A percentile compares a stretch with the other conserved stretches of the same genome.
phyloP scores from a whole-genome alignment of 2,329 filamentous ascomycete species.

The Claviceps capensis region DNA sequence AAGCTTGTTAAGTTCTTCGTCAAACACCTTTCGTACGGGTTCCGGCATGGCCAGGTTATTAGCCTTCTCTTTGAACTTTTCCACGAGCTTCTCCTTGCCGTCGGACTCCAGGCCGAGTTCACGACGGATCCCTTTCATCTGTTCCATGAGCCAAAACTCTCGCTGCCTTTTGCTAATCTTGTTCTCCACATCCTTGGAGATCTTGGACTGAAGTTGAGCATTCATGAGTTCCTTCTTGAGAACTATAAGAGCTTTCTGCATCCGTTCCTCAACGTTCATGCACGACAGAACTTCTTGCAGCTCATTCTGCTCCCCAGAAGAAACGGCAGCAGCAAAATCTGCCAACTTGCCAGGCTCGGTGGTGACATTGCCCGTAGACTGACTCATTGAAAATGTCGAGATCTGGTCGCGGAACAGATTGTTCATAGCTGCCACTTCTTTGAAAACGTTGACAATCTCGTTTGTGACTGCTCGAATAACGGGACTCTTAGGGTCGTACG shows the following conservation, averaged over 20 bases:
- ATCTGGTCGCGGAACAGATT: slow-evolving; percentile 94
- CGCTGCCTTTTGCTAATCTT: slow-evolving; percentile 96
- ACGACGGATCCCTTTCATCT: slow-evolving; percentile 96
- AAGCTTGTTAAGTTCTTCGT: slow-evolving; percentile 95
- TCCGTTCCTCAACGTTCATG: slow-evolving; percentile 79
- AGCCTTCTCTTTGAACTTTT: slow-evolving; percentile 94
- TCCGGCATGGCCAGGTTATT: slow-evolving; percentile 93
- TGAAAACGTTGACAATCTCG: slow-evolving; percentile 98
- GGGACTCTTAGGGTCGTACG: slow-evolving; percentile 78
- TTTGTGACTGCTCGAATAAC: slow-evolving; percentile 86
- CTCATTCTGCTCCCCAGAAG: slow-evolving; percentile 83
- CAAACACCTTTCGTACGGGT: slow-evolving; percentile 90
- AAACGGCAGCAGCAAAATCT: slow-evolving; percentile 93
- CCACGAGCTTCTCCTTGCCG: slow-evolving; percentile 94
- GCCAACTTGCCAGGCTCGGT: slow-evolving; percentile 91
- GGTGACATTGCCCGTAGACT: slow-evolving; percentile 86
- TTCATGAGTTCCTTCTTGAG: slow-evolving; percentile 99
- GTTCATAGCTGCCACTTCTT: slow-evolving; percentile 89
- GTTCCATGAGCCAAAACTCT: slow-evolving; percentile 98
- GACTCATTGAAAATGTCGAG: slow-evolving; percentile 90
- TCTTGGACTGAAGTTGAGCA: slow-evolving; percentile 90
- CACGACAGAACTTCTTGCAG: slow-evolving; percentile 83
- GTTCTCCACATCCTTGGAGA: slow-evolving; percentile 91
- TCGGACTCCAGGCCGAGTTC: slow-evolving; percentile 95
- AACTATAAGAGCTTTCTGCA: slow-evolving; percentile 82